Evolutionary conservation across 495 filamentous ascomycete genomes (phyloP), one percentile per base, ranked within the genome.

Genomic region (Aspergillus cristatus): DNA sequence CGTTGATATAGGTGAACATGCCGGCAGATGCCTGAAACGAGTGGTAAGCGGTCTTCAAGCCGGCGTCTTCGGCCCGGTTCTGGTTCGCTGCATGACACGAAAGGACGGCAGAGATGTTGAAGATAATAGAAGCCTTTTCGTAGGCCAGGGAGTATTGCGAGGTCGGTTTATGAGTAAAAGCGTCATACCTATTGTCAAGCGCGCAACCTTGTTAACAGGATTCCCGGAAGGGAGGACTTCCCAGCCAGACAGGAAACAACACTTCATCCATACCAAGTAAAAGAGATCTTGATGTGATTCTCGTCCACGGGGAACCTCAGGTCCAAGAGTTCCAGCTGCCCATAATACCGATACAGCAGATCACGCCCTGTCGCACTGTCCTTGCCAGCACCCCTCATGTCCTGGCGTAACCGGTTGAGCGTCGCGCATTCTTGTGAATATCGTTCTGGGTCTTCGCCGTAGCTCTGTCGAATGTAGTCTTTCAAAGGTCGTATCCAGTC

Each of bases 1-100:
- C 89, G 59, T 97, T 98, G 67, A 98, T 97, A 51, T 98, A 98
- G 14, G 88, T 96, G 61, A 97, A 98, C 91, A 98, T 98, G 58
- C 91, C 91, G 8, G 91, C 91, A 16, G 89, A 83, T 24, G 91
- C 91, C 58, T 98, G 91, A 68, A 97, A 97, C 14, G 91, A 97
- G 61, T 98, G 90, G 54, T 95, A 98, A 2, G 91, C 84, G 12
- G 86, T 91, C 63, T 97, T 98, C 45, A 97, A 75, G 17, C 93
- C 90, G 14, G 81, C 68, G 42, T 97, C 93, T 51, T 97, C 88
- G 41, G 80, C 84, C 14, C 93, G 81, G 42, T 88, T 84, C 57
- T 97, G 91, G 57, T 87, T 72, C 39, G 91, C 91, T 33, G 89
- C 91, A 68, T 98, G 88, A 51, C 90, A 95, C 14, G 89, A 97